These are phyloP conservation scores for Nicotiana knightiana DNA, from an alignment of 257 asterid species.

Conservation along the genomic window DNA sequence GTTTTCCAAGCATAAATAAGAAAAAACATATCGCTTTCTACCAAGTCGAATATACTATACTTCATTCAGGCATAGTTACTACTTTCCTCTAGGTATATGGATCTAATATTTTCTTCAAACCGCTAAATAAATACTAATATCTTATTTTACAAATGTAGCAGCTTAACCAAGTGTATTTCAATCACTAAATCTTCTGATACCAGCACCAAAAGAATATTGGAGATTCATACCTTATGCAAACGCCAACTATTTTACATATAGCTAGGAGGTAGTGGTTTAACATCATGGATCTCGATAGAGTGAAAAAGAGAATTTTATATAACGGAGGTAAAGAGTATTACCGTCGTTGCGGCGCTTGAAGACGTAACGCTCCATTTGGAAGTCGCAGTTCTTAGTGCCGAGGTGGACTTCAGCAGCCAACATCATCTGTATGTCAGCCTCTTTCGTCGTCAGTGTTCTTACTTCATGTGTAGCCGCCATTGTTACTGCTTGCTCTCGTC, in stretches of 20 bases:
- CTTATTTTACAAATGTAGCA: no score
- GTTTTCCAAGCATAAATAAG: background rate
- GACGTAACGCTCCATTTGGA: conserved; percentile 6
- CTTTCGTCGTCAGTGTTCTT: background rate
- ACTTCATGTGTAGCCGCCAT: conserved; percentile 3
- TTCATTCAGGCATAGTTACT: no score
- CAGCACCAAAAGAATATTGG: background rate
- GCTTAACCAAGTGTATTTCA: no score
- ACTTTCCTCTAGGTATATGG: background rate
- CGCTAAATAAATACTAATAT: no score
- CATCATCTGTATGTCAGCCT: conserved; percentile 10
- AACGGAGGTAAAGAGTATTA: background rate
- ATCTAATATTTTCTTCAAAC: background rate
- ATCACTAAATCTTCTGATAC: background rate
- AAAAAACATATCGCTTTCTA: background rate
- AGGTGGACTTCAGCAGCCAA: conserved; percentile 10
- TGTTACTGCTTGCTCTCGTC: background rate
- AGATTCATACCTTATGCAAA: background rate
- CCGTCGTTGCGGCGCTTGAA: conserved; percentile 8
- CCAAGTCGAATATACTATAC: background rate
- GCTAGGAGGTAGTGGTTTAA: background rate
- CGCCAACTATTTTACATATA: background rate
- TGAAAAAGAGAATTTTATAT: background rate
- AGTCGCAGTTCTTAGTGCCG: conserved; percentile 5
- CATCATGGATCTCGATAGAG: background rate